Evolutionary conservation across 2,329 filamentous ascomycete genomes (phyloP).

Genomic region (Mariannaea sp.): DNA sequence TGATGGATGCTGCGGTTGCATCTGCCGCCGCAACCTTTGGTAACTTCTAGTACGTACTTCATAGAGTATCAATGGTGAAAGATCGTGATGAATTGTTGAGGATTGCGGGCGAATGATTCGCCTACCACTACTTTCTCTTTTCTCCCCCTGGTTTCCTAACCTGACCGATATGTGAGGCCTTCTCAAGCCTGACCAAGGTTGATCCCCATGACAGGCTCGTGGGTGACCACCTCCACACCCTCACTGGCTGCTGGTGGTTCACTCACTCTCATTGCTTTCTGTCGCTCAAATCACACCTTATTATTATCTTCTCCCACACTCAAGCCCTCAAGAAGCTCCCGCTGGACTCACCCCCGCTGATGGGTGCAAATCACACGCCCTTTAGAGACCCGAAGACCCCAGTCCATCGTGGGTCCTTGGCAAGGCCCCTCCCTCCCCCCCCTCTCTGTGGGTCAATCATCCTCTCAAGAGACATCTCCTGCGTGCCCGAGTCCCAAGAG

Average conservation of each 20-base stretch:
- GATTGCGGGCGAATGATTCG: slow-evolving; percentile 6
- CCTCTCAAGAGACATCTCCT: slow-evolving; percentile 29
- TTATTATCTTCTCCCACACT: slow-evolving; percentile 16
- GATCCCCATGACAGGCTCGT: slow-evolving; percentile 21
- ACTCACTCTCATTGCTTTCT: slow-evolving; percentile 3
- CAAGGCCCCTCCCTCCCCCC: slow-evolving; percentile 17
- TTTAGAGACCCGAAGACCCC: slow-evolving; percentile 20
- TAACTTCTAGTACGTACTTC: slow-evolving; percentile 19
- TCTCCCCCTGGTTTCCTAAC: slow-evolving; percentile 24
- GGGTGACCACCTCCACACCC: slow-evolving; percentile 35
- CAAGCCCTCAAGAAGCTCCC: neutral
- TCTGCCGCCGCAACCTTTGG: slow-evolving; percentile 15
- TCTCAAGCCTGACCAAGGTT: slow-evolving; percentile 35
- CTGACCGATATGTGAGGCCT: slow-evolving; percentile 32
- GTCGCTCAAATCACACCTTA: neutral
- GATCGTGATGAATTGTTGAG: slow-evolving; percentile 11
- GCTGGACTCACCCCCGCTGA: slow-evolving; percentile 19
- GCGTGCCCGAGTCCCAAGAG: slow-evolving; percentile 29
- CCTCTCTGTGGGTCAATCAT: slow-evolving; percentile 28
- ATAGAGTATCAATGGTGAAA: slow-evolving; percentile 4
- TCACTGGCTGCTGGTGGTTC: slow-evolving; percentile 23
- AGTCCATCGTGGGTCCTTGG: slow-evolving; percentile 26
- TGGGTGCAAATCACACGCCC: slow-evolving; percentile 20
- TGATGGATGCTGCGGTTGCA: slow-evolving; percentile 17
- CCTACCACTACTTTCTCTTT: slow-evolving; percentile 14